Evolutionary conservation across 2,329 filamentous ascomycete species (phyloP), one percentile per base, ranked within the genome.

Genomic region (Neonectria faginata): DNA sequence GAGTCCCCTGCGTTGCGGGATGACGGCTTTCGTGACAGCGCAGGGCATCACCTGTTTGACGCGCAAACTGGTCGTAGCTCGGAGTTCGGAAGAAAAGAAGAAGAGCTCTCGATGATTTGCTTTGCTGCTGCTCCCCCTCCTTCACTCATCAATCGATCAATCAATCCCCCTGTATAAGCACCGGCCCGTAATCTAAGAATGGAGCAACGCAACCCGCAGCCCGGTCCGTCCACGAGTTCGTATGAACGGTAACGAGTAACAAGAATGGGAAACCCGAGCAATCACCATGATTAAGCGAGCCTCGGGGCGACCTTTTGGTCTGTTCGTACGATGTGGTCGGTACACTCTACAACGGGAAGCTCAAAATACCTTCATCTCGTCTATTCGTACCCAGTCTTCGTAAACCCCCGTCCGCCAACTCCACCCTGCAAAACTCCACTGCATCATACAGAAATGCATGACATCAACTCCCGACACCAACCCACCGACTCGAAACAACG

Each of bases 111-210:
- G 29, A 51, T 51, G 48, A 51, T n/a, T 33, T 51, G 47, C 47
- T 31, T 31, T 31, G 31, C 12, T 50, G 47, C 22, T 12, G 27
- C 16, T 12, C 29, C 29, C 48, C 48, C 29, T 36, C 18, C 29
- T 11, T 18, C 20, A 39, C 16, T 39, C 36, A n/a, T 39, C 36
- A n/a, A 16, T 18, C 39, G 18, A 11, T 42, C 39, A 42, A 11
- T 41, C 39, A 41, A 41, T 18, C 18, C 60, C 54, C 60, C 60
- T 56, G 51, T 42, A 20, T 33, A 20, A 48, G 29, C 50, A 50
- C 60, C 48, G 36, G 54, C 50, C 60, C 60, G 48, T 63, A 63
- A 55, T 58, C 54, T 58, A 31, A 31, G 22, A 50, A 50, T 50
- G 45, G 45, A 31, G 25, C 47, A 50, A n/a, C 20, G 8, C 39